A percentile compares a stretch with the other conserved stretches of the same genome.
Conservation (phyloP, 1,284 basidiomycete genomes). For the Apiotrichum mycotoxinovorans region DNA sequence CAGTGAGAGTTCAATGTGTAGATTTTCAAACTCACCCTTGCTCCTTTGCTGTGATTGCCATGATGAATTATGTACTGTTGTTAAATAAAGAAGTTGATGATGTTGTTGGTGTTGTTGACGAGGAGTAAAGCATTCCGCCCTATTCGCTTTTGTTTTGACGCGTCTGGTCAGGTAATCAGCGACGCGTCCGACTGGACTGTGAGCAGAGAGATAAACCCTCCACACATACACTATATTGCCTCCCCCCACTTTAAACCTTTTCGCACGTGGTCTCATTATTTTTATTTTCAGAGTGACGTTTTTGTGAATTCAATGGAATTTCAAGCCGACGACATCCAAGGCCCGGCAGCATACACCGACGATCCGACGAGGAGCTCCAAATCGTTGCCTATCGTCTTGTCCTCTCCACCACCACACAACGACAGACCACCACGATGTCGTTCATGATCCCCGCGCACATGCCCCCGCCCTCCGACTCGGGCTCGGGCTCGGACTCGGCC, state of each 20-base stretch:
- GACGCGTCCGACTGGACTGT: background rate
- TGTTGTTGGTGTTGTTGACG: background rate
- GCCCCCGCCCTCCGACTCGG: slow-evolving; percentile 17
- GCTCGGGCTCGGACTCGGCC: slow-evolving; percentile 19
- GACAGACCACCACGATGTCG: slow-evolving; percentile 16
- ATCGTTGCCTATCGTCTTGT: too few relatives aligned
- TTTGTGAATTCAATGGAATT: background rate
- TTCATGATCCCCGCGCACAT: slow-evolving; percentile 17
- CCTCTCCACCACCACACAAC: background rate
- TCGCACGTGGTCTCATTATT: too few relatives aligned
- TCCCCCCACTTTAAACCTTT: background rate
- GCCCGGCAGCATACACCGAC: background rate
- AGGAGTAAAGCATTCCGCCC: background rate
- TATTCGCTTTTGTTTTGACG: background rate
- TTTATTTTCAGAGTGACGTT: slow-evolving; percentile 2
- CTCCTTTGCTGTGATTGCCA: slow-evolving; percentile 11
- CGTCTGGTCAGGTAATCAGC: background rate
- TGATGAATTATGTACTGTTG: background rate
- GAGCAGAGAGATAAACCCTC: too few relatives aligned
- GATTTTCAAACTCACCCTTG: slow-evolving; percentile 2
- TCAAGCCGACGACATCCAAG: background rate
- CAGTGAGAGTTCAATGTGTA: background rate
- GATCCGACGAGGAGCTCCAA: background rate
- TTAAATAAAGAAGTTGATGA: background rate
- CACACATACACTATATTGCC: background rate